Base-by-base conservation (phyloP, 345 rosid species). In the Mercurialis annua region DNA sequence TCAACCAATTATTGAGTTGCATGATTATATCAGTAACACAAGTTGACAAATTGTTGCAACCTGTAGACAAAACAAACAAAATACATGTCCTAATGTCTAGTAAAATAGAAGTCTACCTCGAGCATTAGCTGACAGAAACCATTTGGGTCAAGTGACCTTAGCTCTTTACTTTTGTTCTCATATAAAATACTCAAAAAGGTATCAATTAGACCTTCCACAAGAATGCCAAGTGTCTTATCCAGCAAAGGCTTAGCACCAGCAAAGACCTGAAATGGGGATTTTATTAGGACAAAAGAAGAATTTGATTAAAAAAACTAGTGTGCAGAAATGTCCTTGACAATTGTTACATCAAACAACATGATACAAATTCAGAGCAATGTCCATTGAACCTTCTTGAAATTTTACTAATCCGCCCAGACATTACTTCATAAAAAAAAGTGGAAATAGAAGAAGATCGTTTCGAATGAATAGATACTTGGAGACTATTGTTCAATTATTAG, bases 61-160 rank as follows among this genome's bases (percentile, higher is more conserved):
- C 64, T 29, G 30, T 34, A 46, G 65, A 20, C 12, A 14, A 43
- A 67, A 21, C 34, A 56, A 18, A 49, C 18, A 67, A 17, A 34
- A 15, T n/a, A n/a, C 38, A 16, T 21, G 29, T 17, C 29, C 38
- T 42, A 21, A 51, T 8, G 29, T 20, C 7, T 3, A 23, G 27
- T 31, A 21, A 40, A 55, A 27, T 56, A 63, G 54, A 30, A 64
- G 29, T 66, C 58, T 83, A 90, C 98, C 98, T 94, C 97, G 5
- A 94, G 86, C 96, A 91, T 94, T 63, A 94, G 87, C 82, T 94
- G 99, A 73, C 99, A 94, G 71, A 94, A 94, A 63, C 99, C 99
- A 81, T 94, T 91, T 49, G 92, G 77, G 76, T 91, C 99, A 53
- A 94, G 82, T 42, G 86, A 80, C 62, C 85, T 80, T 34, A 94